Evolutionary conservation across 1,284 basidiomycete species (phyloP).

Genomic region (Melampsora larici-populina): DNA sequence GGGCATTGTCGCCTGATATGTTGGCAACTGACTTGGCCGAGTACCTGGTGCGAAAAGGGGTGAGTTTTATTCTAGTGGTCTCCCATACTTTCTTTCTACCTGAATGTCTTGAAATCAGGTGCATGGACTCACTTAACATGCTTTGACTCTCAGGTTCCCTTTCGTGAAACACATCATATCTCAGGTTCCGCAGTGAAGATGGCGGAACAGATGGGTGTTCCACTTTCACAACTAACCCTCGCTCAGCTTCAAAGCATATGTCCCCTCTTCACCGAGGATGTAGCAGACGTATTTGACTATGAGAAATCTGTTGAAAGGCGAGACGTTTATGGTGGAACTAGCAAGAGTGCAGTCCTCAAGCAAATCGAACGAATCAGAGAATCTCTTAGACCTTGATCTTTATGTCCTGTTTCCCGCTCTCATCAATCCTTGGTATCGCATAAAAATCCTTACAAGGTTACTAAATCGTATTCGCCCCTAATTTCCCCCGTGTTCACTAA

Average conservation of each 20-base stretch:
- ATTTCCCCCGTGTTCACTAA: no score
- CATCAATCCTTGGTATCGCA: no score
- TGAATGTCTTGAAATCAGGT: constrained; percentile 15
- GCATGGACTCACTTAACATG: constrained; percentile 3
- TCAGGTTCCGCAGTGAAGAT: constrained; percentile 92
- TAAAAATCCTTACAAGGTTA: no score
- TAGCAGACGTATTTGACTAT: constrained; percentile 75
- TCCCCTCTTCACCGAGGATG: constrained; percentile 74
- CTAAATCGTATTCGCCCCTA: no score
- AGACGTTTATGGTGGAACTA: constrained; percentile 86
- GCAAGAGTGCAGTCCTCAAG: constrained; percentile 74
- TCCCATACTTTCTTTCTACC: not conserved
- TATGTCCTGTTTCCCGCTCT: no score
- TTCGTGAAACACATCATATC: constrained; percentile 97
- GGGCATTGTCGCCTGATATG: constrained; percentile 90
- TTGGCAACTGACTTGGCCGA: constrained; percentile 96
- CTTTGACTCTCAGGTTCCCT: constrained; percentile 63
- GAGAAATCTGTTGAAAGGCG: constrained; percentile 92
- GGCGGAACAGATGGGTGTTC: constrained; percentile 76
- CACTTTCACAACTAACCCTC: constrained; percentile 74
- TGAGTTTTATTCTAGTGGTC: constrained; percentile 57
- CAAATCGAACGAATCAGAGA: constrained; percentile 58
- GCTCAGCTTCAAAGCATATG: constrained; percentile 74
- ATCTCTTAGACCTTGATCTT: not conserved
- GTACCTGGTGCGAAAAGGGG: constrained; percentile 95